Evolutionary conservation across 345 rosid genomes (phyloP).

Genomic region (Hibiscus syriacus): DNA sequence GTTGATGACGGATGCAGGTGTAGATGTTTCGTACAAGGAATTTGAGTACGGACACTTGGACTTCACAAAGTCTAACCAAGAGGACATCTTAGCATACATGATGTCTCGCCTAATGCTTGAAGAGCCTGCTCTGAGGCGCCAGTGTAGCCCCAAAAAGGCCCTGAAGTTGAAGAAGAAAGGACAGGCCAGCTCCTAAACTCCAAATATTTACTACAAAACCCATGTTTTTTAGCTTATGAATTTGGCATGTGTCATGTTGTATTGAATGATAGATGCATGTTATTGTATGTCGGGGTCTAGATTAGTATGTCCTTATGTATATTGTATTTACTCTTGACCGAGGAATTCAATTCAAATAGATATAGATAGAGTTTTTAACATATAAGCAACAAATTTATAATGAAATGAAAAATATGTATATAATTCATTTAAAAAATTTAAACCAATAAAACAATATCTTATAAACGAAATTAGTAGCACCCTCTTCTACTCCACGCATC

Average conservation of each 20-base stretch:
- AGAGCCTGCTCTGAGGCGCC: slow-evolving; percentile 33
- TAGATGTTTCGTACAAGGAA: slow-evolving; percentile 65
- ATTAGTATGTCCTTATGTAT: not conserved
- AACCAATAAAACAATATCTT: too few species aligned
- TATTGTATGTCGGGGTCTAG: slow-evolving; percentile 3
- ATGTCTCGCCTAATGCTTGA: slow-evolving; percentile 70
- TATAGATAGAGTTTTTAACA: too few species aligned
- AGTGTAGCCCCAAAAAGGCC: slow-evolving; percentile 26
- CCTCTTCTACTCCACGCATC: not conserved
- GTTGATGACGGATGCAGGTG: slow-evolving; percentile 55
- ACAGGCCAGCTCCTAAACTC: not conserved
- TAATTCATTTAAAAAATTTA: too few species aligned
- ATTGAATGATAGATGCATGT: slow-evolving; percentile 1
- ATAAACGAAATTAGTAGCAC: too few species aligned
- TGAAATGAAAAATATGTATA: too few species aligned
- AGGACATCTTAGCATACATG: slow-evolving; percentile 72
- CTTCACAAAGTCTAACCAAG: slow-evolving; percentile 80
- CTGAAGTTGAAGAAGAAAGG: slow-evolving; percentile 36
- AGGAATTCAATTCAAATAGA: too few species aligned
- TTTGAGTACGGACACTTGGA: slow-evolving; percentile 92
- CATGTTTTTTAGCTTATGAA: not conserved
- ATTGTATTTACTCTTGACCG: too few species aligned
- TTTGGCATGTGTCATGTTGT: slow-evolving; percentile 11
- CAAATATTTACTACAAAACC: not conserved
- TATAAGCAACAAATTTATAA: too few species aligned